These are phyloP conservation scores for Aspergillus caelatus DNA, from an alignment of 2,329 filamentous ascomycete species.

Conservation along the genomic window DNA sequence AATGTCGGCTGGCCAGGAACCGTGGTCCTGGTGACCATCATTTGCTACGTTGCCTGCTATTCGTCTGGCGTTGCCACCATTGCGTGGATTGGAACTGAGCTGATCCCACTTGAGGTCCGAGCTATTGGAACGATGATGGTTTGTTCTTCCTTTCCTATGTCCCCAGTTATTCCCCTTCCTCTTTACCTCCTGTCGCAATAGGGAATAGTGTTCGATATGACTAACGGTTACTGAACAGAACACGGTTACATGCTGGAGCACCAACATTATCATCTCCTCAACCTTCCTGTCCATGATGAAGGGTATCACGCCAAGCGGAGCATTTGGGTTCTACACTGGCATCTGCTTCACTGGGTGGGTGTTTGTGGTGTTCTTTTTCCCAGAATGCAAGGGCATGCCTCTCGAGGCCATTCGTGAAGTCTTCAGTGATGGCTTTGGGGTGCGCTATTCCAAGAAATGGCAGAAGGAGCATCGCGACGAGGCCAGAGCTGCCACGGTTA, in stretches of 20 bases:
- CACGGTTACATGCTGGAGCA: conserved; percentile 17
- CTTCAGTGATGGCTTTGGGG: neutral
- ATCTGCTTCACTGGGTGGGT: conserved; percentile 1
- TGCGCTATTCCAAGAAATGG: neutral
- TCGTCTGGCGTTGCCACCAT: neutral
- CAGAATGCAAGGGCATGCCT: conserved; percentile 1
- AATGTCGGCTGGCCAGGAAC: neutral
- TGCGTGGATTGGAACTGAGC: conserved; percentile 1
- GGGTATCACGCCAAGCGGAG: neutral
- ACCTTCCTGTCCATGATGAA: conserved; percentile 14
- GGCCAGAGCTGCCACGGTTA: neutral
- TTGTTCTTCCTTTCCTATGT: neutral
- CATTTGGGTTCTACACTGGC: neutral
- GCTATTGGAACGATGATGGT: neutral
- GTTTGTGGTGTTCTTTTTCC: neutral
- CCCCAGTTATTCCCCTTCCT: neutral
- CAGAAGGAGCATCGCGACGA: neutral
- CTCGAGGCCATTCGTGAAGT: neutral
- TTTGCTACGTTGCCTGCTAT: neutral
- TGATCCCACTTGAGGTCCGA: conserved; percentile 1
- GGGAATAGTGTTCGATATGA: neutral
- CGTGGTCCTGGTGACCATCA: neutral
- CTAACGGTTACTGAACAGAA: neutral
- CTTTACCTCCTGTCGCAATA: neutral
- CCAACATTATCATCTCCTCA: conserved; percentile 21